These are phyloP conservation scores for Bremia lactucae DNA, from an alignment of 352 stramenopile genomes.

Conservation along the genomic window DNA sequence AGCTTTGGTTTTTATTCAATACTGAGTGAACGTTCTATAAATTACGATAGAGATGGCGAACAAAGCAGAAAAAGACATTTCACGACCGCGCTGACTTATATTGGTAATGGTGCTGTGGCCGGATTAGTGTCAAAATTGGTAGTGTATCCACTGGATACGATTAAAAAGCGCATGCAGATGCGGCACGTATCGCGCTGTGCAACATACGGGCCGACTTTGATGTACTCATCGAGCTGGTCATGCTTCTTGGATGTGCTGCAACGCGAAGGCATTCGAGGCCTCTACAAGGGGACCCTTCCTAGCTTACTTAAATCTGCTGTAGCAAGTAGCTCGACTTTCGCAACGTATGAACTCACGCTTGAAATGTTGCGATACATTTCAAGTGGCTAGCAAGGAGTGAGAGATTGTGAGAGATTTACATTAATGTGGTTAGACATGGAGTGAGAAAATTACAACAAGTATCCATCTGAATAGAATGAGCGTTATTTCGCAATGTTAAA, in stretches of 20 bases:
- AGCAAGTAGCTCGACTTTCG: slow-evolving; percentile 68
- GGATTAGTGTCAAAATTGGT: slow-evolving; percentile 87
- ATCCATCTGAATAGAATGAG: too few species aligned
- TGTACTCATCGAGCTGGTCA: slow-evolving; percentile 48
- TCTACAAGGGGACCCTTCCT: slow-evolving; percentile 74
- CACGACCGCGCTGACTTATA: slow-evolving; percentile 35
- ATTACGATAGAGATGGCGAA: slow-evolving; percentile 9
- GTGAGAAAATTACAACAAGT: too few species aligned
- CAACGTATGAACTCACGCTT: slow-evolving; percentile 59
- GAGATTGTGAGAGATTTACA: too few species aligned
- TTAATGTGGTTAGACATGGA: too few species aligned
- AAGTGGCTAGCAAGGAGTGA: too few species aligned
- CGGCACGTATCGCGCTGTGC: slow-evolving; percentile 48
- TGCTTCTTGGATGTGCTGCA: slow-evolving; percentile 52
- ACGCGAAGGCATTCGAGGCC: slow-evolving; percentile 46
- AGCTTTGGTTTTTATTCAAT: slow-evolving; percentile 90
- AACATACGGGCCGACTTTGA: slow-evolving; percentile 56
- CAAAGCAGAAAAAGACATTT: slow-evolving; percentile 9
- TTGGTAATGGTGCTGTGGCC: slow-evolving; percentile 77
- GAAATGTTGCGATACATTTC: slow-evolving; percentile 24
- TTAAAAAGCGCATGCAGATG: slow-evolving; percentile 94
- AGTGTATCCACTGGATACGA: slow-evolving; percentile 91
- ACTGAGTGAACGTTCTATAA: slow-evolving; percentile 30
- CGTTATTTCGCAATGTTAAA: too few species aligned
- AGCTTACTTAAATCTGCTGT: slow-evolving; percentile 77